Evolutionary conservation across 768 basidiomycete species (phyloP).

Genomic region (Pisolithus orientalis): DNA sequence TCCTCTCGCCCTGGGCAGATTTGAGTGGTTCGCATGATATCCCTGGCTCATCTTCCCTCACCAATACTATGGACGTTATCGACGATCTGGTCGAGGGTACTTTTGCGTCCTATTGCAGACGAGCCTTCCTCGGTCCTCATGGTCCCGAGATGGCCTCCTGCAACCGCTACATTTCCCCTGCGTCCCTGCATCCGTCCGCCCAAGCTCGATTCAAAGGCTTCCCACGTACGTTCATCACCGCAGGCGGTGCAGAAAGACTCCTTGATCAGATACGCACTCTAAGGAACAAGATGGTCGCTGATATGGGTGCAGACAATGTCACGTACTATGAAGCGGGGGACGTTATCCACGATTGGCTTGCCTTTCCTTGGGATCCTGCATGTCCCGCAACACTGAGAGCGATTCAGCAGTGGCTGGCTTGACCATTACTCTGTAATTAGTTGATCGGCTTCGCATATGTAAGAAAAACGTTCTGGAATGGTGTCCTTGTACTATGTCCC

Average conservation of each 20-base stretch:
- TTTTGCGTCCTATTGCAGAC: constrained; percentile 26
- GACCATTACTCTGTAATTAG: not conserved
- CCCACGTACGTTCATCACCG: constrained; percentile 54
- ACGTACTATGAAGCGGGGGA: constrained; percentile 47
- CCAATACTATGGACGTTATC: constrained; percentile 28
- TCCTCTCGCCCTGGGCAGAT: constrained; percentile 57
- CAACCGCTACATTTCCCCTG: constrained; percentile 57
- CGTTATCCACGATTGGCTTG: constrained; percentile 48
- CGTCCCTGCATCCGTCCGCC: constrained; percentile 35
- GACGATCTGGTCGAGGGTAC: constrained; percentile 3
- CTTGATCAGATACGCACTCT: constrained; percentile 45
- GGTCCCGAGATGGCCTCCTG: constrained; percentile 37
- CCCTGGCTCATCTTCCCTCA: constrained; percentile 33
- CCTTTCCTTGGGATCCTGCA: constrained; percentile 49
- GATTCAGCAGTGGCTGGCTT: constrained; percentile 41
- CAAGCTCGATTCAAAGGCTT: constrained; percentile 45
- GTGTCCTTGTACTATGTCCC: too few species aligned
- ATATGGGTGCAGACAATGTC: constrained; percentile 41
- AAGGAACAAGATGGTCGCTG: constrained; percentile 41
- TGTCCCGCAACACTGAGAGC: constrained; percentile 39
- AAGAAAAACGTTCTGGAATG: not conserved
- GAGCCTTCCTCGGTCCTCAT: constrained; percentile 45
- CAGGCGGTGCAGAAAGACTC: constrained; percentile 51
- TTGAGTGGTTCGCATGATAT: constrained; percentile 32
- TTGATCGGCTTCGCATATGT: not conserved